Conservation (phyloP, 2,329 filamentous ascomycete species). For the Chaetomium olivaceum region DNA sequence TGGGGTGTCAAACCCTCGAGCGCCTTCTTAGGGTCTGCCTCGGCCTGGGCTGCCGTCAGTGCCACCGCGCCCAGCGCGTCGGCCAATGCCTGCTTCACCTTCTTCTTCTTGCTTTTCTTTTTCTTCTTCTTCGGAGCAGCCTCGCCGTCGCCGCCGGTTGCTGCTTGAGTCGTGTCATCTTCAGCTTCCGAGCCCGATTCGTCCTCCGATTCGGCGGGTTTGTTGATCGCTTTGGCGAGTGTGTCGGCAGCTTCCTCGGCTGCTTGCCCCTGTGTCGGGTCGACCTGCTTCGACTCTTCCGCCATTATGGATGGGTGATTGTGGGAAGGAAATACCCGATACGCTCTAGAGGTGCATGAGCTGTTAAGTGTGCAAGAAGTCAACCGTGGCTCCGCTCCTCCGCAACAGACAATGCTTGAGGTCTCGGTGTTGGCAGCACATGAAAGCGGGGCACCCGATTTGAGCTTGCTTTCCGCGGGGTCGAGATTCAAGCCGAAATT, state of each 20-base stretch:
- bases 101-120: constrained; percentile 66
- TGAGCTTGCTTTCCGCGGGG: neutral
- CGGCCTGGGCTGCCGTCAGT: constrained; percentile 33
- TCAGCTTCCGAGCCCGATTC: constrained; percentile 47
- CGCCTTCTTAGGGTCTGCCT: constrained; percentile 51
- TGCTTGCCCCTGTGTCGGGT: constrained; percentile 49
- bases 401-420: neutral
- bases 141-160: constrained; percentile 32
- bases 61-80: constrained; percentile 36
- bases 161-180: constrained; percentile 42
- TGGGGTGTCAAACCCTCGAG: constrained; percentile 55
- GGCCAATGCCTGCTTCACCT: constrained; percentile 52
- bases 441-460: neutral
- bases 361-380: neutral
- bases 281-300: constrained; percentile 64
- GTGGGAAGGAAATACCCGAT: neutral
- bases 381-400: too few relatives aligned
- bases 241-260: constrained; percentile 44
- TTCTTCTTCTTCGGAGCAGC: constrained; percentile 58
- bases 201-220: constrained; percentile 49
- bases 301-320: constrained; percentile 38
- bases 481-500: neutral
- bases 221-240: constrained; percentile 41
- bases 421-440: neutral
- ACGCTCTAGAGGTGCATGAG: neutral